Base-by-base conservation (phyloP, 2,329 filamentous ascomycete species). In the Fusarium sp. region DNA sequence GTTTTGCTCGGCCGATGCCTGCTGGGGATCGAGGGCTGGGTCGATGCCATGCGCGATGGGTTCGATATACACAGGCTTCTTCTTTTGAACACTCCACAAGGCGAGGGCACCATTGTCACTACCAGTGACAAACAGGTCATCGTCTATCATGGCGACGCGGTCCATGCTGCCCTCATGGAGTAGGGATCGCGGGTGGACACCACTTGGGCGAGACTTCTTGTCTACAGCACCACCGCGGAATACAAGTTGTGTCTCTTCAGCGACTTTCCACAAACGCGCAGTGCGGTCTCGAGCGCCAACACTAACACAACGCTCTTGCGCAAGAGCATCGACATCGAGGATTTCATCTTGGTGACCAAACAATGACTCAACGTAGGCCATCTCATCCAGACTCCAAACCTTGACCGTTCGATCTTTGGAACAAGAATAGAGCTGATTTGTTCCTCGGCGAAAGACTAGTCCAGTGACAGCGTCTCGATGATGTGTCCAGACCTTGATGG, bases 321-420 rank as follows among this genome's bases (percentile, higher is more conserved):
- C 90, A 67, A 97, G 86, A 24, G 93, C 91, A 69, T 93, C 92
- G 58, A 99, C 88, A 76, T 94, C 93, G 40, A 95, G 86, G 8
- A 98, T 92, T 70, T 93, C 87, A 78, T 98, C 95, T 78, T 98
- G 95, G 81, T 99, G 96, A 46, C 96, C 96, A 77, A 98, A 98
- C 0, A 99, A 85, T 0, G 95, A 98, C 80, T 99, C 96, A 30
- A 98, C 89, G 77, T 98, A 99, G 47, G 95, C 94, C 67, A 97
- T 86, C 78, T 97, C 94, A 74, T 97, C 92, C 45, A 98, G 84
- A 72, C 92, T 95, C 94, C 95, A 99, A 32, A 97, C 92, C 81
- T 98, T 98, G 78, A 99, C 91, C 5, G 95, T 97, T 44, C 96
- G 89, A 81, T 99, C 96, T 76, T 91, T 92, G 57, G 93, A 96